Conservation (phyloP, 768 basidiomycete species). For the Multifurca ochricompacta region DNA sequence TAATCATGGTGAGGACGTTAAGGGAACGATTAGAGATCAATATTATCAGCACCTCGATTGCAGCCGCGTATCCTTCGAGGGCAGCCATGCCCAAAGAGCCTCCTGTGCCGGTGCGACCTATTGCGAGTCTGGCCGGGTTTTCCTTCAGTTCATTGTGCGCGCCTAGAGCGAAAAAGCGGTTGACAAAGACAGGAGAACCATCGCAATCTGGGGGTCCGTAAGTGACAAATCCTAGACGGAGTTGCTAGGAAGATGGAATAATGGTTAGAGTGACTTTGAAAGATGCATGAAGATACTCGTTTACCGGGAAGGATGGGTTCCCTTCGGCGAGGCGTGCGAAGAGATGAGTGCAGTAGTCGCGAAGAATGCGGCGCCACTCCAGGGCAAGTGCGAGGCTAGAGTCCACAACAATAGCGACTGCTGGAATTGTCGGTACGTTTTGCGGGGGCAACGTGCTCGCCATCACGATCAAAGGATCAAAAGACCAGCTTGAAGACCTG, state of each 20-base stretch:
- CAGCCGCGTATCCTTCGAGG: slow-evolving; percentile 20
- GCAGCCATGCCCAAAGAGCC: slow-evolving; percentile 20
- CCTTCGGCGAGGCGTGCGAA: slow-evolving; percentile 16
- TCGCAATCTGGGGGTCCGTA: slow-evolving; percentile 21
- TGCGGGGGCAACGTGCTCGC: slow-evolving; percentile 1
- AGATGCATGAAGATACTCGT: background rate
- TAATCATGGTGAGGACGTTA: background rate
- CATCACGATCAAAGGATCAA: background rate
- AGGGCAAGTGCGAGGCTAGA: slow-evolving; percentile 16
- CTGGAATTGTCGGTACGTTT: background rate
- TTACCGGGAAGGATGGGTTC: slow-evolving; percentile 1
- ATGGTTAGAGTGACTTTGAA: background rate
- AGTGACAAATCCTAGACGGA: slow-evolving; percentile 22
- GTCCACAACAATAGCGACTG: slow-evolving; percentile 19
- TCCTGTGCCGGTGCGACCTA: slow-evolving; percentile 20
- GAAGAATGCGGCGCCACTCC: slow-evolving; percentile 17
- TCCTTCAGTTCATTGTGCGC: slow-evolving; percentile 18
- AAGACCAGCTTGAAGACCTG: background rate
- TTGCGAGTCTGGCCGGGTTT: slow-evolving; percentile 9
- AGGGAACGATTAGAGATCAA: background rate
- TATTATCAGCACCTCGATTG: slow-evolving; percentile 15
- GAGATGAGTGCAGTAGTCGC: slow-evolving; percentile 10
- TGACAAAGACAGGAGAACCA: slow-evolving; percentile 20
- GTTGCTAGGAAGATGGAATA: background rate
- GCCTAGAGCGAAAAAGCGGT: slow-evolving; percentile 18